phyloP scores from a whole-genome alignment of 2,329 filamentous ascomycete genomes.

The Dactylellina parvicollis region DNA sequence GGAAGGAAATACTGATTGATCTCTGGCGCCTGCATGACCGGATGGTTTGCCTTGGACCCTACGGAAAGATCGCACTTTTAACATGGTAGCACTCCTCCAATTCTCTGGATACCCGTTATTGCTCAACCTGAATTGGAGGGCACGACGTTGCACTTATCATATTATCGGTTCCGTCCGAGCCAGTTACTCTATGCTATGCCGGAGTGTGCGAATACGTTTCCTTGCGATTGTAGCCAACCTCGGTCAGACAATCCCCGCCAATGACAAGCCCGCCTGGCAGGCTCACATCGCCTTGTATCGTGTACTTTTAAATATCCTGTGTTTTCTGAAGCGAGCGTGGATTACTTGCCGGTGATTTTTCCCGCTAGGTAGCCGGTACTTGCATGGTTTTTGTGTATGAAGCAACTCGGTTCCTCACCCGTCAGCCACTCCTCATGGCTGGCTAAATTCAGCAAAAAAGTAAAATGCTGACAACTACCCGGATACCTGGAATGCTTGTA shows the following conservation, averaged over 20 bases:
- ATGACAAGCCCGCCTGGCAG: constrained; percentile 12
- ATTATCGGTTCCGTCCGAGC: constrained; percentile 14
- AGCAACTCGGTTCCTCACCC: constrained; percentile 30
- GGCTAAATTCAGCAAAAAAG: constrained; percentile 42
- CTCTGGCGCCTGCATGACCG: constrained; percentile 36
- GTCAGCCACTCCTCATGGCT: constrained; percentile 21
- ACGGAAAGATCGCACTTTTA: constrained; percentile 14
- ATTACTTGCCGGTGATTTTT: neutral
- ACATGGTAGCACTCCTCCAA: constrained; percentile 13
- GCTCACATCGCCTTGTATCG: constrained; percentile 20
- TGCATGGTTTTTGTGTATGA: constrained; percentile 1
- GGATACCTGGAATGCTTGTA: constrained; percentile 36
- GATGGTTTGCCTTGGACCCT: constrained; percentile 53
- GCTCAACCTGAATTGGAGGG: constrained; percentile 7
- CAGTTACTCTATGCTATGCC: neutral
- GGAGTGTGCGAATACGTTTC: too few species aligned
- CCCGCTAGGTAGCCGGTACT: constrained; percentile 21
- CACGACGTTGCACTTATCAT: neutral
- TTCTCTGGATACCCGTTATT: constrained; percentile 8
- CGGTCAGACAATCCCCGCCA: constrained; percentile 42
- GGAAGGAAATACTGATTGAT: constrained; percentile 40
- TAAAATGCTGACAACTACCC: constrained; percentile 15
- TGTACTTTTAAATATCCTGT: neutral
- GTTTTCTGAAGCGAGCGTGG: neutral
- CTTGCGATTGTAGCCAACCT: too few species aligned